phyloP scores from a whole-genome alignment of 2,329 filamentous ascomycete genomes.

The Pseudogymnoascus sp. region DNA sequence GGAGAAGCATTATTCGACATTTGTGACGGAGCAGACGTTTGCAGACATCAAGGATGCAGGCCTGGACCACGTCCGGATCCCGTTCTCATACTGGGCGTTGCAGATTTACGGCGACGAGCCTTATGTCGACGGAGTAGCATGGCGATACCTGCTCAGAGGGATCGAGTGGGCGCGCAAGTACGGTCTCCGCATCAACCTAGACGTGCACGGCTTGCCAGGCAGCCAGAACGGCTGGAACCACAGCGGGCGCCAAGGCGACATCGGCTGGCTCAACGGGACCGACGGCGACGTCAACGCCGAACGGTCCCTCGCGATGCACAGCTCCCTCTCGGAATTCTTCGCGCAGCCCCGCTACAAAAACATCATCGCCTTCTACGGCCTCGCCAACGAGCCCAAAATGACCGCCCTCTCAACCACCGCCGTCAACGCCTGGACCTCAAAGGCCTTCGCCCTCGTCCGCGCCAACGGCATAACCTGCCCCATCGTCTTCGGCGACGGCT shows the following conservation, averaged over 20 bases:
- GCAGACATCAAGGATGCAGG: constrained; percentile 77
- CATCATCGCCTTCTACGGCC: constrained; percentile 83
- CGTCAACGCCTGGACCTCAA: constrained; percentile 72
- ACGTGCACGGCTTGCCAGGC: constrained; percentile 84
- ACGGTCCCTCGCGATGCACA: constrained; percentile 77
- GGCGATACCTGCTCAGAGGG: constrained; percentile 84
- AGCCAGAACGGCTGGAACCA: constrained; percentile 99
- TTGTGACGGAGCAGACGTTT: constrained; percentile 79
- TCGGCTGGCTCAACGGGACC: constrained; percentile 87
- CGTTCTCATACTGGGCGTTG: constrained; percentile 92
- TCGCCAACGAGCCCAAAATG: constrained; percentile 93
- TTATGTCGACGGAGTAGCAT: constrained; percentile 77
- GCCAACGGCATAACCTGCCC: constrained; percentile 65
- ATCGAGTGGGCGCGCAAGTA: constrained; percentile 94
- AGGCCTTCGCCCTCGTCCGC: constrained; percentile 64
- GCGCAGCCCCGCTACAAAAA: constrained; percentile 88
- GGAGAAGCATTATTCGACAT: constrained; percentile 88
- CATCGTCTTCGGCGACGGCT: constrained; percentile 88
- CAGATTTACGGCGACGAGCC: constrained; percentile 77
- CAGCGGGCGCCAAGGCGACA: constrained; percentile 70
- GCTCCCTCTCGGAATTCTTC: constrained; percentile 84
- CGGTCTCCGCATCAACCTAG: constrained; percentile 84
- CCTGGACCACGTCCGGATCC: constrained; percentile 93
- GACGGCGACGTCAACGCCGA: constrained; percentile 70
- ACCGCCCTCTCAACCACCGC: constrained; percentile 48